Evolutionary conservation across 305 asterid genomes (phyloP), one percentile per base, ranked within the genome.

Genomic region (Fraxinus albicans): DNA sequence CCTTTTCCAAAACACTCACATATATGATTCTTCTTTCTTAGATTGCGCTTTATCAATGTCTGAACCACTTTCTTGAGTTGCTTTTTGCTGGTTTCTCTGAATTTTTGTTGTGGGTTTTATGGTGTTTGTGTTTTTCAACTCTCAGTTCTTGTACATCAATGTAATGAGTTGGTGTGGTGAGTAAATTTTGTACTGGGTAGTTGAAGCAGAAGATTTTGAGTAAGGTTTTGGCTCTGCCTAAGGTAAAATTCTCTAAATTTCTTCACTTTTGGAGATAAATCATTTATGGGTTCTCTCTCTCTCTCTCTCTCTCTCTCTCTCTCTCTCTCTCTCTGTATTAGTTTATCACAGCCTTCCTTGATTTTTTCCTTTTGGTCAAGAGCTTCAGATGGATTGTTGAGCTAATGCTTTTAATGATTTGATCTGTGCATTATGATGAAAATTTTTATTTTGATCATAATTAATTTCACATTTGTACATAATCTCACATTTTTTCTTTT

Each of bases 41-140:
- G 47, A 82, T 60, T 84, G 86, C 53, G 83, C 86, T 88, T 81
- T 86, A 83, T 23, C 85, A 42, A 47, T 80, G 65, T 33, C 27
- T 81, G 44, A 63, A 29, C 86, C 86, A 73, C 86, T 34, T 15
- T 80, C 21, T 77, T 33, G 79, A 7, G 38, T 85, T 77, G 81
- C 82, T 53, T 76, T 79, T 80, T 60, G 63, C 21, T 23, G 23
- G 42, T 82, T 69, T 33, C 42, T 76, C 84, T 76, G 73, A 73
- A 10, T 58, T 58, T 58, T 58, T 79, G 36, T 36, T 38, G 15
- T 80, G 67, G 15, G 44, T 85, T 85, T 83, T 53, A 38, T 80
- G 82, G 3, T 0, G 60, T 82, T 77, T 72, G 81, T 55, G 38
- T 23, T 47, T 15, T 80, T 75, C 73, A 81, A 78, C 83, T 85